Evolutionary conservation across 352 stramenopile genomes (phyloP).

Genomic region (Globisporangium nagaii): DNA sequence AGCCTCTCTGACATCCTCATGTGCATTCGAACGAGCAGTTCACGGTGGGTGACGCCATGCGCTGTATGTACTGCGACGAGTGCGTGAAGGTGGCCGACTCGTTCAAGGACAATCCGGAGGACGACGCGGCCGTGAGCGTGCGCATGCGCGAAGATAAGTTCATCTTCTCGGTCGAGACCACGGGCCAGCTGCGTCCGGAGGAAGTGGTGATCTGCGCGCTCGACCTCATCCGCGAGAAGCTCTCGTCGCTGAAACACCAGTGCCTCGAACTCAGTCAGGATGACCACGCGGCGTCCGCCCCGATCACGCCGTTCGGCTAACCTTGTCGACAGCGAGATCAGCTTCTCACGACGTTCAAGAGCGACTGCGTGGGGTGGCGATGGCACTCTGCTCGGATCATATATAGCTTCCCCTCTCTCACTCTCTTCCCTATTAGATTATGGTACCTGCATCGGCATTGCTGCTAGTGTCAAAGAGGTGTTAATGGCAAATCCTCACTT

Average conservation of each 20-base stretch:
- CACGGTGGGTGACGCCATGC: constrained; percentile 42
- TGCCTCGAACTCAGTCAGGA: constrained; percentile 82
- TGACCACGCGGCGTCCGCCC: constrained; percentile 45
- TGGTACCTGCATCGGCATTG: constrained; percentile 4
- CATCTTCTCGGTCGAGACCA: constrained; percentile 95
- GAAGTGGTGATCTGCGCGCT: constrained; percentile 84
- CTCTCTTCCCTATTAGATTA: constrained; percentile 17
- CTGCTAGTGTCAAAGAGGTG: neutral
- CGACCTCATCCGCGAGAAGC: constrained; percentile 83
- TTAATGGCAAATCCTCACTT: constrained; percentile 10
- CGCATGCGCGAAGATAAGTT: constrained; percentile 91
- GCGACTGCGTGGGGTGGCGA: neutral
- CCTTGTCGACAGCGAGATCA: neutral
- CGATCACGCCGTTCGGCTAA: constrained; percentile 83
- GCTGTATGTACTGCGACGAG: constrained; percentile 91
- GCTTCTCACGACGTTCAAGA: neutral
- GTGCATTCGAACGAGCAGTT: constrained; percentile 28
- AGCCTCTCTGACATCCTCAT: too few species aligned
- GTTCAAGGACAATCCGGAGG: constrained; percentile 93
- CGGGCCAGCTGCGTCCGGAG: constrained; percentile 77
- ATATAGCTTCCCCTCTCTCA: too few species aligned
- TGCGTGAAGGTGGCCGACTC: constrained; percentile 90
- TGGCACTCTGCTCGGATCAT: constrained; percentile 1
- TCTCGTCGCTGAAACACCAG: constrained; percentile 84
- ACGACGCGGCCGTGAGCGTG: constrained; percentile 91